phyloP scores from a whole-genome alignment of 805 yeast genomes.

The Isabelozyma gotoi region DNA sequence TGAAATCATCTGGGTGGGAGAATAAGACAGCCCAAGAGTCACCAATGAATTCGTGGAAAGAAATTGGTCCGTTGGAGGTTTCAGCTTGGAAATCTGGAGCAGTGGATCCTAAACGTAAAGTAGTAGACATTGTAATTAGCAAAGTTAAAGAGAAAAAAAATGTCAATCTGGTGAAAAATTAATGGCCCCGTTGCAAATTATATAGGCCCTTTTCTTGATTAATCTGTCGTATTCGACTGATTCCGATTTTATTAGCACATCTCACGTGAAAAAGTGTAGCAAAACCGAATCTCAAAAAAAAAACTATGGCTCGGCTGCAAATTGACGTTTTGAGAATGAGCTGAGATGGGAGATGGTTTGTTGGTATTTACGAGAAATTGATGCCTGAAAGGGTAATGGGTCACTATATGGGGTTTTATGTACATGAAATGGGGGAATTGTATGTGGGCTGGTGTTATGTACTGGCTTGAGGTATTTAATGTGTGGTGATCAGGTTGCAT shows the following conservation, averaged over 20 bases:
- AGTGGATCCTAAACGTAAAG: conserved; percentile 69
- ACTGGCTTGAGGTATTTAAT: no score
- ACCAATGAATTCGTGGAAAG: conserved; percentile 85
- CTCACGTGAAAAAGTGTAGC: background rate
- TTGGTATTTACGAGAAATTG: background rate
- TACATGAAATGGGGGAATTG: no score
- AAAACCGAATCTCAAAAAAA: background rate
- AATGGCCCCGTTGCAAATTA: background rate
- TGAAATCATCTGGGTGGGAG: conserved; percentile 95
- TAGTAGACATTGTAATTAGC: conserved; percentile 14
- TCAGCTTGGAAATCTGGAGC: conserved; percentile 89
- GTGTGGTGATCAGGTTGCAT: no score
- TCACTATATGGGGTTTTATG: no score
- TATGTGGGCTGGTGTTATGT: no score
- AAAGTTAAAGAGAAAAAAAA: background rate
- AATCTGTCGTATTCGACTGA: background rate
- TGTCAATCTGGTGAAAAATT: background rate
- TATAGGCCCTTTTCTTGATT: background rate
- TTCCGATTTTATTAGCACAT: conserved; percentile 6
- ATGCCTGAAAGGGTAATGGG: no score
- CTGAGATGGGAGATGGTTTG: conserved; percentile 1
- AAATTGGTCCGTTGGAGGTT: conserved; percentile 78
- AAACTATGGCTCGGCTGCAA: background rate
- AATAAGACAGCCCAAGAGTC: conserved; percentile 85
- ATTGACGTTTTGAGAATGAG: no score